Evolutionary conservation across 495 filamentous ascomycete species (phyloP).

Genomic region (Hypoxylon fragiforme): DNA sequence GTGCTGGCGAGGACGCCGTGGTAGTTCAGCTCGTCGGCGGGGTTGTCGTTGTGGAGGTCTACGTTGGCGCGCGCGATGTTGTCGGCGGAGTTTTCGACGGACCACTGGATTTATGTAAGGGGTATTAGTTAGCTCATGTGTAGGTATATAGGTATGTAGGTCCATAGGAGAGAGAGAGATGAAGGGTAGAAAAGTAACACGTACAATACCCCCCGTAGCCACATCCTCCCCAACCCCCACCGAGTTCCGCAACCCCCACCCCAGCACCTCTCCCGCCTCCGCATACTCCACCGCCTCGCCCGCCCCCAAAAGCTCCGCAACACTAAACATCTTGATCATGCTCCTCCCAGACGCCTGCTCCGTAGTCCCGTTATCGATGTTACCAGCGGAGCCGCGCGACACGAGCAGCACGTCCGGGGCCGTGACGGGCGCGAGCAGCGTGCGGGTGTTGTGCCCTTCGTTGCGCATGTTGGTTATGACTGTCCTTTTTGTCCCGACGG

Average conservation of each 20-base stretch:
- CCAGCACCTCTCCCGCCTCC: conserved; percentile 56
- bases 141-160: too few species aligned
- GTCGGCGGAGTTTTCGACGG: conserved; percentile 70
- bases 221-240: conserved; percentile 67
- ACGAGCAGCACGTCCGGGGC: conserved; percentile 57
- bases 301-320: conserved; percentile 42
- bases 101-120: too few species aligned
- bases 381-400: conserved; percentile 58
- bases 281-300: conserved; percentile 47
- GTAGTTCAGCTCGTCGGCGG: conserved; percentile 70
- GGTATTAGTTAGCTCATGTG: too few species aligned
- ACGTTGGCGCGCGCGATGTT: conserved; percentile 54
- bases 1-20: conserved; percentile 60
- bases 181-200: too few species aligned
- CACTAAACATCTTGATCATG: conserved; percentile 63
- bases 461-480: conserved; percentile 59
- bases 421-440: conserved; percentile 56
- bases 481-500: conserved; percentile 46
- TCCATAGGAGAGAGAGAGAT: too few species aligned
- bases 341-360: conserved; percentile 52
- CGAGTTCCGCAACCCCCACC: conserved; percentile 69
- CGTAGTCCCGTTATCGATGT: conserved; percentile 57
- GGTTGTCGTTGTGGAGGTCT: conserved; percentile 67
- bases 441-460: conserved; percentile 57
- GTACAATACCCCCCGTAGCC: conserved; percentile 54